Evolutionary conservation across 2,329 filamentous ascomycete genomes (phyloP).

Genomic region (Scleromitrula shiraiana): DNA sequence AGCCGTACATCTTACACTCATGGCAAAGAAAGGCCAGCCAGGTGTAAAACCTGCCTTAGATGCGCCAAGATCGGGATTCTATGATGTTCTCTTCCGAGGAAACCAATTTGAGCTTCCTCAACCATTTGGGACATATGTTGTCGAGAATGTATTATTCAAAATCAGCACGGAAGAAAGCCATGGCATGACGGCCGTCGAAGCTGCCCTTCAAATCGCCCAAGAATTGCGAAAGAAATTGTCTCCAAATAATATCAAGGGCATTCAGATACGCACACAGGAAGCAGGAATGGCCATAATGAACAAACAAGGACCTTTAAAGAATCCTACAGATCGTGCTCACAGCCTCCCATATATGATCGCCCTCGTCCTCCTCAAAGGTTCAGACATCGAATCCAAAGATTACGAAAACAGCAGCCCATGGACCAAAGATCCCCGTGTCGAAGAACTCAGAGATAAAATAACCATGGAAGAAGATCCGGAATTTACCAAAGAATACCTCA

Average conservation of each 20-base stretch:
- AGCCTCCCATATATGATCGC: constrained; percentile 31
- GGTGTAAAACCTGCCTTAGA: constrained; percentile 29
- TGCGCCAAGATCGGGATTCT: constrained; percentile 32
- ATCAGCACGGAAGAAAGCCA: constrained; percentile 28
- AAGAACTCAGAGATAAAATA: constrained; percentile 23
- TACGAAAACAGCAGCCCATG: constrained; percentile 6
- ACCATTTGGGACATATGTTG: constrained; percentile 17
- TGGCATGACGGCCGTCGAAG: constrained; percentile 30
- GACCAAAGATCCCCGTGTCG: not conserved
- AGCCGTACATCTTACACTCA: constrained; percentile 32
- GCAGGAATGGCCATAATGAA: constrained; percentile 31
- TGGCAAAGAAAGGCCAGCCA: constrained; percentile 25
- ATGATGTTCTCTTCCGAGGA: constrained; percentile 16
- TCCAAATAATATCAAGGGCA: constrained; percentile 19
- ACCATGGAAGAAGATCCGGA: constrained; percentile 21
- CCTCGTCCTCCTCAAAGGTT: constrained; percentile 29
- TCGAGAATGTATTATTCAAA: constrained; percentile 27
- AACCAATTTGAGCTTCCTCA: constrained; percentile 19
- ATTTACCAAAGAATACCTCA: constrained; percentile 29
- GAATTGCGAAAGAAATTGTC: constrained; percentile 14
- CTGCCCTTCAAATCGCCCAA: constrained; percentile 19
- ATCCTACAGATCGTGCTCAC: constrained; percentile 32
- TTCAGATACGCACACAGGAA: constrained; percentile 27
- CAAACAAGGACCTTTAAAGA: constrained; percentile 22
- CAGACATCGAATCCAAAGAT: constrained; percentile 5